Percentiles rank a stretch among this genome's conserved stretches.
Conservation (phyloP, 2,329 filamentous ascomycete species). For the Pseudopyricularia cyperi region DNA sequence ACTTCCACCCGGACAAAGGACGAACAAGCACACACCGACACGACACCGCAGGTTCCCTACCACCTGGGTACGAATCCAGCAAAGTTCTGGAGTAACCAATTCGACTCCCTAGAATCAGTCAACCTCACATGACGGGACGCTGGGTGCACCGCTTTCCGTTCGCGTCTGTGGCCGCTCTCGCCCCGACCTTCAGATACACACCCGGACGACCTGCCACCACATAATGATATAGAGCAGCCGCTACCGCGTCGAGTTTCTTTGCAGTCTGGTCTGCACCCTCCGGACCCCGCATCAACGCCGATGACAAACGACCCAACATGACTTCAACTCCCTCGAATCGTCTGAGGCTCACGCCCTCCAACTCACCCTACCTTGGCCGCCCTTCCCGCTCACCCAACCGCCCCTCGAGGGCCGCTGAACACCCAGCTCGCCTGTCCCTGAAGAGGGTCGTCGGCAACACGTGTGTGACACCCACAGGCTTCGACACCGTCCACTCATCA, state of each 20-base stretch:
- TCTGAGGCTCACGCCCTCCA: constrained; percentile 62
- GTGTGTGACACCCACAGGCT: constrained; percentile 69
- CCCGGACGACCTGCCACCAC: not conserved
- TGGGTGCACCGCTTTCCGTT: not conserved
- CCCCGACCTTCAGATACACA: not conserved
- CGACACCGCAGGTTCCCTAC: no score
- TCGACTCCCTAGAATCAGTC: no score
- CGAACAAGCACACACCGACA: no score
- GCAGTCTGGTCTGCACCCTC: not conserved
- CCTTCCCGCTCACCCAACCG: constrained; percentile 50
- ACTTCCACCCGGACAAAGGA: no score
- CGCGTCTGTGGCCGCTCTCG: not conserved
- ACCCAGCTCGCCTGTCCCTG: constrained; percentile 55
- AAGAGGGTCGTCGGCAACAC: constrained; percentile 86
- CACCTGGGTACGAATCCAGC: no score
- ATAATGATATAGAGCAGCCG: constrained; percentile 1
- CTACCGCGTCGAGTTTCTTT: not conserved
- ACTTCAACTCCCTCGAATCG: constrained; percentile 42
- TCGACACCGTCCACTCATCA: constrained; percentile 64
- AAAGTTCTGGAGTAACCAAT: no score
- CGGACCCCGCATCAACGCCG: not conserved
- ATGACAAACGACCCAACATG: constrained; percentile 29
- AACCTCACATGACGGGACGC: not conserved
- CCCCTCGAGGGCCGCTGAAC: constrained; percentile 27
- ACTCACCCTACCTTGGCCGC: constrained; percentile 55